These are phyloP conservation scores for Malbranchea cinnamomea DNA, from an alignment of 2,329 filamentous ascomycete species.

Conservation along the genomic window DNA sequence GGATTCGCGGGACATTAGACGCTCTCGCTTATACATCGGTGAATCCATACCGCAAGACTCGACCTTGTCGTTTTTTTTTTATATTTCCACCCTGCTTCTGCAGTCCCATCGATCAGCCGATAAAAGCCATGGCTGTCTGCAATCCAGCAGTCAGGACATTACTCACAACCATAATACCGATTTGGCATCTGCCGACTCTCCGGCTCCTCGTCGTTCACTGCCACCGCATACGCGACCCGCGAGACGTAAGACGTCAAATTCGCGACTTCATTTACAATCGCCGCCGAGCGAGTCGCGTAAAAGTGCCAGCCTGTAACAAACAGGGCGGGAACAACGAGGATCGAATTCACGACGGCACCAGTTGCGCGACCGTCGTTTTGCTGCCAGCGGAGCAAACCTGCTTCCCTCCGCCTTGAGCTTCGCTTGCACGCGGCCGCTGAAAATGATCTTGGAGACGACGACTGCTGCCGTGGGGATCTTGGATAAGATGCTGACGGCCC, in stretches of 20 bases:
- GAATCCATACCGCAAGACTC: too few relatives aligned
- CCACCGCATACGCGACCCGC: constrained; percentile 1
- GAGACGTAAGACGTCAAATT: constrained; percentile 1
- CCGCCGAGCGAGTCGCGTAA: background rate
- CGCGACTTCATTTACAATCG: background rate
- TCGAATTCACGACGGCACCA: background rate
- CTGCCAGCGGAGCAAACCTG: background rate
- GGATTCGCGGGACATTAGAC: too few relatives aligned
- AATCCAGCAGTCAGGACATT: background rate
- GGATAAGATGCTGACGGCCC: background rate
- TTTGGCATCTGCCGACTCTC: background rate
- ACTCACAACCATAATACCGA: constrained; percentile 1
- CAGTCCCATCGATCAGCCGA: constrained; percentile 4
- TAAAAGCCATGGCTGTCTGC: background rate
- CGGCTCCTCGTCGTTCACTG: background rate
- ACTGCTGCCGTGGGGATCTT: background rate
- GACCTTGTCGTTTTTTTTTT: too few relatives aligned
- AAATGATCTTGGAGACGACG: background rate
- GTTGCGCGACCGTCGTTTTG: constrained; percentile 1
- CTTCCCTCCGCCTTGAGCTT: background rate
- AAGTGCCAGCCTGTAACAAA: background rate
- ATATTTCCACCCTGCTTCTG: too few relatives aligned
- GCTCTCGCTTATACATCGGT: too few relatives aligned
- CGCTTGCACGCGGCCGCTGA: background rate
- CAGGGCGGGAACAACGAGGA: constrained; percentile 1